These are phyloP conservation scores for Ophiostoma angusticollis DNA, from an alignment of 2,329 filamentous ascomycete species.

Conservation along the genomic window DNA sequence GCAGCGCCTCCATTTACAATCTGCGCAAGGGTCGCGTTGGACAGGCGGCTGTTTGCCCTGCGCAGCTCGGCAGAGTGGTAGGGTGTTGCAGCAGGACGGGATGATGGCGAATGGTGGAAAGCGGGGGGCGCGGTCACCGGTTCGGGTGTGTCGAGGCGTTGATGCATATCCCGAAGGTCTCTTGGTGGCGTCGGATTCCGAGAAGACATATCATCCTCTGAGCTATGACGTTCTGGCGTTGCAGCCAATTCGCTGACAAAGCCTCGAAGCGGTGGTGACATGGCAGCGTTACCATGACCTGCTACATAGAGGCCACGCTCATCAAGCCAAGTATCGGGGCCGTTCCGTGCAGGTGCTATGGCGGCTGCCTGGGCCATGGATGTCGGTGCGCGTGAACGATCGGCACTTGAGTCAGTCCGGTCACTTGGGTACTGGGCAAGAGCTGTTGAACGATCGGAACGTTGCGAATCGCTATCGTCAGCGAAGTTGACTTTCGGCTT, in stretches of 20 bases:
- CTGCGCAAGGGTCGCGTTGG: constrained; percentile 67
- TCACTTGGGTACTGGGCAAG: constrained; percentile 25
- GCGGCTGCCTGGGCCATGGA: constrained; percentile 19
- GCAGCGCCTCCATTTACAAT: constrained; percentile 55
- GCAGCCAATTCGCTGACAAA: constrained; percentile 32
- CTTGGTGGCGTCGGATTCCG: constrained; percentile 25
- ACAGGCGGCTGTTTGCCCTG: constrained; percentile 72
- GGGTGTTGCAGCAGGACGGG: constrained; percentile 55
- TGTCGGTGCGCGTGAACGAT: constrained; percentile 25
- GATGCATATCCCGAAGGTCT: constrained; percentile 40
- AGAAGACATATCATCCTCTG: constrained; percentile 37
- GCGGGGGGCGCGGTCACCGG: constrained; percentile 68
- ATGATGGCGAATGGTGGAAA: constrained; percentile 63
- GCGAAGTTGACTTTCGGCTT: constrained; percentile 42
- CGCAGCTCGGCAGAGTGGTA: constrained; percentile 66
- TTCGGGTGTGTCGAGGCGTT: constrained; percentile 51
- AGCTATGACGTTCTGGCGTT: constrained; percentile 41
- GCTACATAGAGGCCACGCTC: too few relatives aligned
- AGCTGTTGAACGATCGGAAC: constrained; percentile 40
- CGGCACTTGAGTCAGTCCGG: constrained; percentile 39
- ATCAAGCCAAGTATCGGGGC: too few relatives aligned
- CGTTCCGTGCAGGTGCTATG: constrained; percentile 30
- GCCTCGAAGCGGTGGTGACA: constrained; percentile 23
- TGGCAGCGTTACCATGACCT: too few relatives aligned
- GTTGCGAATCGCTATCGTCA: constrained; percentile 37